Evolutionary conservation across 768 basidiomycete species (phyloP).

Genomic region (Russula earlei): DNA sequence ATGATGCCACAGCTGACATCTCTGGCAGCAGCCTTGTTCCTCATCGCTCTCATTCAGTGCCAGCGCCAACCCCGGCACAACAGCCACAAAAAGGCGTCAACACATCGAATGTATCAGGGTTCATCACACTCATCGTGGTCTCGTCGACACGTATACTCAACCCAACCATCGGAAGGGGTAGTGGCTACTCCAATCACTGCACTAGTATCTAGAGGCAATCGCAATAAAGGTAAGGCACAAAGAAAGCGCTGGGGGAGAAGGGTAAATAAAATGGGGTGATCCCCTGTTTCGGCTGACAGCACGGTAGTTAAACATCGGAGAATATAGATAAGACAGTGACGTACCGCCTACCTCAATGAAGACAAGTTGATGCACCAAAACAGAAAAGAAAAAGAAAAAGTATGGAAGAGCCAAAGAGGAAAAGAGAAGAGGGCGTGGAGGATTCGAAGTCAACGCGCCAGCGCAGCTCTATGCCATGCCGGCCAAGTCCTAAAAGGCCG

Average conservation of each 20-base stretch:
- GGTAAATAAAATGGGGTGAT: conserved; percentile 2
- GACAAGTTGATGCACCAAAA: background rate
- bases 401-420: background rate
- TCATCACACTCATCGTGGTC: background rate
- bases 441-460: too few relatives aligned
- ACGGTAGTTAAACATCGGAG: conserved; percentile 11
- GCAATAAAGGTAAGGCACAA: conserved; percentile 10
- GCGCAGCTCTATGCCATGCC: too few relatives aligned
- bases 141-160: conserved; percentile 3
- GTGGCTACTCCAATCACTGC: background rate
- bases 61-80: background rate
- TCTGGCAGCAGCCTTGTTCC: too few relatives aligned
- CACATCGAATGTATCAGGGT: conserved; percentile 11
- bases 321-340: conserved; percentile 13
- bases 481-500: too few relatives aligned
- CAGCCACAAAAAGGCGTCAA: background rate
- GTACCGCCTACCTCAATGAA: conserved; percentile 1
- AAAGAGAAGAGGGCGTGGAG: conserved; percentile 2
- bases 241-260: background rate
- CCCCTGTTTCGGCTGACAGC: background rate
- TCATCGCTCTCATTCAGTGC: too few relatives aligned
- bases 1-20: too few relatives aligned
- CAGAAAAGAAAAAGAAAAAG: background rate
- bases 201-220: conserved; percentile 11
- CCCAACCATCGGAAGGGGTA: background rate